Conservation (phyloP, 345 rosid species). For the Viola odorata region DNA sequence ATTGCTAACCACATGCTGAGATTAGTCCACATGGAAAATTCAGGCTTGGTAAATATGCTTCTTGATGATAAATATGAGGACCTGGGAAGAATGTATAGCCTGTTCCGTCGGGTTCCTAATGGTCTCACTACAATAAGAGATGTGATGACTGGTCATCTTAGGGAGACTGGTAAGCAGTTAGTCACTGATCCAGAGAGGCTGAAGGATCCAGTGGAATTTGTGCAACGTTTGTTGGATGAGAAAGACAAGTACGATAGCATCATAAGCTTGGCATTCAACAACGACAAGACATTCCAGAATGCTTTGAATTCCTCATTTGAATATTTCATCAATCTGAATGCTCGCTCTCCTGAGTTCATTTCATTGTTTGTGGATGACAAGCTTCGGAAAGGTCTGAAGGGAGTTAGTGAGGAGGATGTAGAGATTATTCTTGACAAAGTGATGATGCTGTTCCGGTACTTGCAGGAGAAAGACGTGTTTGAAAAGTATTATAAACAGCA, state of each 20-base stretch:
- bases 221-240: slow-evolving; percentile 86
- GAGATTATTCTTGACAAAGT: slow-evolving; percentile 93
- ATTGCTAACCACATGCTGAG: slow-evolving; percentile 96
- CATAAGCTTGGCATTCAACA: slow-evolving; percentile 64
- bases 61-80: slow-evolving; percentile 86
- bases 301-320: slow-evolving; percentile 92
- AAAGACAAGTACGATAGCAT: slow-evolving; percentile 79
- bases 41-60: slow-evolving; percentile 93
- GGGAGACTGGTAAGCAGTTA: slow-evolving; percentile 89
- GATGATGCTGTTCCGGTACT: slow-evolving; percentile 97
- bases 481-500: slow-evolving; percentile 99
- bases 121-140: slow-evolving; percentile 76
- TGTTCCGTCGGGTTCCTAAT: slow-evolving; percentile 72
- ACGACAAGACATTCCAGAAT: slow-evolving; percentile 93
- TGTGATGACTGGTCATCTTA: slow-evolving; percentile 86
- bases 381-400: slow-evolving; percentile 86
- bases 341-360: slow-evolving; percentile 94
- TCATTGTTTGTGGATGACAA: slow-evolving; percentile 95
- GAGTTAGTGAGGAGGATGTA: slow-evolving; percentile 85
- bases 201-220: slow-evolving; percentile 95
- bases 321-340: slow-evolving; percentile 80
- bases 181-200: slow-evolving; percentile 88
- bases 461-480: slow-evolving; percentile 96
- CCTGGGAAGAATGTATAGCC: slow-evolving; percentile 82
- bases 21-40: slow-evolving; percentile 95